These are phyloP conservation scores for Pelagomonas calceolata DNA, from an alignment of 108 stramenopile genomes.

Conservation along the genomic window DNA sequence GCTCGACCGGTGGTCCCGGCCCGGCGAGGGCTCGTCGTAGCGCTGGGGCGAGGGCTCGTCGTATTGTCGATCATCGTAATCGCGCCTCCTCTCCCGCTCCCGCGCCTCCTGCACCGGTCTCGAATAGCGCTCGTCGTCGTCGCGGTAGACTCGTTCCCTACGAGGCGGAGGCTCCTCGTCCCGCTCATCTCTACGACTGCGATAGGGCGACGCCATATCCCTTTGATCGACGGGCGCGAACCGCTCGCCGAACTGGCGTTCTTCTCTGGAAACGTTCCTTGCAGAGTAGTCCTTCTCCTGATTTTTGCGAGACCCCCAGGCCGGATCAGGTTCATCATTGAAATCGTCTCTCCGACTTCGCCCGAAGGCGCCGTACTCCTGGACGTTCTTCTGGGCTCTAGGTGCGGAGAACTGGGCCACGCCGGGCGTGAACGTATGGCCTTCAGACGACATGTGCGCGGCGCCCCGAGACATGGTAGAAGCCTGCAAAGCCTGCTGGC, in stretches of 20 bases:
- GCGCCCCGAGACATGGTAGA: constrained; percentile 6
- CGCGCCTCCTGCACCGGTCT: background rate
- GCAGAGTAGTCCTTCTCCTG: no score
- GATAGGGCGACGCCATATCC: no score
- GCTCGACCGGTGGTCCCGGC: background rate
- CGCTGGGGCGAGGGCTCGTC: background rate
- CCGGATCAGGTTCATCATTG: no score
- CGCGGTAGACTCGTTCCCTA: no score
- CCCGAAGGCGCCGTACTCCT: background rate
- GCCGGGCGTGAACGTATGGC: constrained; percentile 10
- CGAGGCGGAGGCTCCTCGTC: no score
- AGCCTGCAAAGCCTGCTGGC: background rate
- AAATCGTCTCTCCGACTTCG: no score
- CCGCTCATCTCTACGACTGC: no score
- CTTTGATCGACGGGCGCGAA: background rate
- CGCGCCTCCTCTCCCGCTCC: background rate
- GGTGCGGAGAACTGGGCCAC: constrained; percentile 11
- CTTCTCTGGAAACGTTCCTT: no score
- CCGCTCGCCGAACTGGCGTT: no score
- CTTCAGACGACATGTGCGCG: background rate
- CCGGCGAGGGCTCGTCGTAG: no score
- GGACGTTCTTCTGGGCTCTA: background rate
- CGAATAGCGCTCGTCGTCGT: no score
- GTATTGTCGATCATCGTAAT: background rate
- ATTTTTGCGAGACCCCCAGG: no score